Conservation (phyloP, 768 basidiomycete genomes). For the Tylopilus balloui region DNA sequence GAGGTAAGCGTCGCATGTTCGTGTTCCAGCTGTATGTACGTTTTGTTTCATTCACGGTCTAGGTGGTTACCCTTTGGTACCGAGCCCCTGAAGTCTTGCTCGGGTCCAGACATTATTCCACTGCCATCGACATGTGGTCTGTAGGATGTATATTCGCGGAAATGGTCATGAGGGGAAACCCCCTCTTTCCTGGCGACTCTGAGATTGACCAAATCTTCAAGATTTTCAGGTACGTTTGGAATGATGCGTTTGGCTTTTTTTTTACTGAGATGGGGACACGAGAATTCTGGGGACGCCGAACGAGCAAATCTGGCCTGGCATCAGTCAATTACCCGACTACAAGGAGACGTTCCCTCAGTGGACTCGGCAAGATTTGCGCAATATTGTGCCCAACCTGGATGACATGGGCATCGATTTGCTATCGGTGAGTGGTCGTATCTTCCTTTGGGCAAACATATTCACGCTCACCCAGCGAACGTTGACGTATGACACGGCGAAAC, state of each 20-base stretch:
- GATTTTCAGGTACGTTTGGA: conserved; percentile 76
- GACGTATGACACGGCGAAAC: conserved; percentile 84
- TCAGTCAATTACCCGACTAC: conserved; percentile 86
- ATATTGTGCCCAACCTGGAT: conserved; percentile 67
- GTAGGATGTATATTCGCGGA: conserved; percentile 98
- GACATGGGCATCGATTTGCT: conserved; percentile 76
- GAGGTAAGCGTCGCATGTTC: conserved; percentile 57
- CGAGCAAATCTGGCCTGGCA: conserved; percentile 89
- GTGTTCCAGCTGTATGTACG: neutral
- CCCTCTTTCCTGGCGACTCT: conserved; percentile 97
- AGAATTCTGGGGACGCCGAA: conserved; percentile 94
- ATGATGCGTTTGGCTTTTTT: neutral
- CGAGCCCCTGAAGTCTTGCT: conserved; percentile 96
- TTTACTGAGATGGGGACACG: conserved; percentile 6
- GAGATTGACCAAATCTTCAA: conserved; percentile 99
- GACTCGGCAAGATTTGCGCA: conserved; percentile 68
- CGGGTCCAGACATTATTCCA: conserved; percentile 93
- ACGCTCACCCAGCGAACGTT: conserved; percentile 49
- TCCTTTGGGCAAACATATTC: neutral
- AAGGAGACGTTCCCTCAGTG: conserved; percentile 97
- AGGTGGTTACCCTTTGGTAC: conserved; percentile 99
- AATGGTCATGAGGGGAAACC: conserved; percentile 90
- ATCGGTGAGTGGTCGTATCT: conserved; percentile 41
- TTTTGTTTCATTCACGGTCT: conserved; percentile 12
- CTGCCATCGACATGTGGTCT: conserved; percentile 99